Evolutionary conservation across 2,329 filamentous ascomycete species (phyloP), one percentile per base, ranked within the genome.

Genomic region (Drechslera avenae): DNA sequence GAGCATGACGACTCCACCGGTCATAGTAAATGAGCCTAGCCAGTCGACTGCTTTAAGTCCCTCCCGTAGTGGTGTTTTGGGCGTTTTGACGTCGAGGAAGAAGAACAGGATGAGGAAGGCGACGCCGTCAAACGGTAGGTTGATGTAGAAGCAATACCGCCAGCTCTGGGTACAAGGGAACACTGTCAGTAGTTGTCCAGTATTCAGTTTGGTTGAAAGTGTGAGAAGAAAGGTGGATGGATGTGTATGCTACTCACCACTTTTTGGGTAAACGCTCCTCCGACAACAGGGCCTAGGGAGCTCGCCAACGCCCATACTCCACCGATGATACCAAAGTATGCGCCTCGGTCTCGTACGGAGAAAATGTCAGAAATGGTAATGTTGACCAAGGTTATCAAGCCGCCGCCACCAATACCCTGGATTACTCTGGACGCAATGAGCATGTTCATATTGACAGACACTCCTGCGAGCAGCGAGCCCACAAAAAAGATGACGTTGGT

Each of bases 1-100:
- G 58, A 96, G 80, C 89, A 96, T 93, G 16, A 95, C 78, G 0
- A 89, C 92, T 16, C 87, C 90, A 34, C 88, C 88, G 18, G 92
- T 82, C 67, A 95, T 84, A 23, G 82, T 76, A 9, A 87, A 46
- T 1, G 82, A 84, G 1, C 88, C 89, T 5, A 83, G 60, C 85
- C 85, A 87, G 69, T 87, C 85, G 54, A 87, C 84, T 0, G 83
- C 83, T 54, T 82, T 83, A 7, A 90, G 73, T 0, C 87, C 87
- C 32, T 83, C 75, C 51, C 76, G 72, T 2, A 89, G 69, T 0
- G 85, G 82, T 0, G 87, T 89, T 30, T 79, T 80, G 0, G 87
- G 86, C 3, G 83, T 87, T 44, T 87, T 81, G n/a, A 90, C 71
- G 60, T 88, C 82, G 9, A 90, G 76, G 61, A 86, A 84, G 64